phyloP scores from a whole-genome alignment of 2,329 filamentous ascomycete genomes.

The Neofusicoccum parvum region DNA sequence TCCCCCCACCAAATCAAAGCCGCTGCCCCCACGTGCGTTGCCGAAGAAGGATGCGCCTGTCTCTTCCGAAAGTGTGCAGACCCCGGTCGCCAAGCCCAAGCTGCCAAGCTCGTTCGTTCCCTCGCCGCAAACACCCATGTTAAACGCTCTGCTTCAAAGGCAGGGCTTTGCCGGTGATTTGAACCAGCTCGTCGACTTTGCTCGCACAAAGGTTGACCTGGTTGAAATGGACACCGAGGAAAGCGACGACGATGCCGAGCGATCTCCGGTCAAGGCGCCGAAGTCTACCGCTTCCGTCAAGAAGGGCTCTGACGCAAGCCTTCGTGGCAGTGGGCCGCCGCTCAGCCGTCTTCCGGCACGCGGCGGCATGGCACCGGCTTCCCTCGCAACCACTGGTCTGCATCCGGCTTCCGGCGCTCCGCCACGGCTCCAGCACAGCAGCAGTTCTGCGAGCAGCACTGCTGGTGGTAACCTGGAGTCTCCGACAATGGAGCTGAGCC shows the following conservation, averaged over 20 bases:
- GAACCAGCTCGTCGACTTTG: slow-evolving; percentile 39
- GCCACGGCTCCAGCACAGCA: slow-evolving; percentile 8
- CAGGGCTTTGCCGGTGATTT: slow-evolving; percentile 45
- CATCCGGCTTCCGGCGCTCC: slow-evolving; percentile 6
- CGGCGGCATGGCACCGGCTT: slow-evolving; percentile 34
- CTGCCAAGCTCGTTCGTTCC: slow-evolving; percentile 34
- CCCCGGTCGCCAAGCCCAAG: slow-evolving; percentile 2
- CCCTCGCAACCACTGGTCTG: slow-evolving; percentile 24
- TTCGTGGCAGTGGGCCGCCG: slow-evolving; percentile 4
- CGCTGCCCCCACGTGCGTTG: slow-evolving; percentile 19
- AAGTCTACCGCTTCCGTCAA: slow-evolving; percentile 15
- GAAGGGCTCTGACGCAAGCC: background rate
- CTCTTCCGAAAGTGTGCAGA: background rate
- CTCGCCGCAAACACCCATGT: slow-evolving; percentile 45
- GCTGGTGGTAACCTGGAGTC: slow-evolving; percentile 10
- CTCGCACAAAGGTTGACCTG: slow-evolving; percentile 39
- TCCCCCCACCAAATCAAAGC: slow-evolving; percentile 17
- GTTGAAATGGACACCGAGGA: slow-evolving; percentile 33
- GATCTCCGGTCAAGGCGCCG: background rate
- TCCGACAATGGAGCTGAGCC: slow-evolving; percentile 44
- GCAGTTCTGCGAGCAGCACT: slow-evolving; percentile 10
- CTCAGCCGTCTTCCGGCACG: slow-evolving; percentile 21
- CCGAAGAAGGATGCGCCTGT: slow-evolving; percentile 6
- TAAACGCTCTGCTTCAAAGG: slow-evolving; percentile 44
- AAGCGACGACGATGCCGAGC: slow-evolving; percentile 36